These are phyloP conservation scores for Datura wrightii DNA, from an alignment of 257 asterid genomes.

Conservation along the genomic window DNA sequence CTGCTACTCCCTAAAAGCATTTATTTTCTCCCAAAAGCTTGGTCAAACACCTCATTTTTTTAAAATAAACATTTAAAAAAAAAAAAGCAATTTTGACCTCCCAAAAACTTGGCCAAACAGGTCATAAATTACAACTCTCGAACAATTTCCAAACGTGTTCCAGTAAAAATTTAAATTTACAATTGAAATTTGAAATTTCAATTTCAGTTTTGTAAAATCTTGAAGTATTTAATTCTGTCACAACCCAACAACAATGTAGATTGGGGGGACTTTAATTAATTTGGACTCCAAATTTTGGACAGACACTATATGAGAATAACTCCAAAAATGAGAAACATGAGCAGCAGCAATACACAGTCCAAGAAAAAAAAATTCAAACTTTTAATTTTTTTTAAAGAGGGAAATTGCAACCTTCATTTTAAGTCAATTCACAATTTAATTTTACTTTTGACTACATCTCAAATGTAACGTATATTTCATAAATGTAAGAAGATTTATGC, in stretches of 20 bases:
- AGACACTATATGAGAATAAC: neutral
- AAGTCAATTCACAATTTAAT: neutral
- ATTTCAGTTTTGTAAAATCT: neutral
- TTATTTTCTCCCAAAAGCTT: too few species aligned
- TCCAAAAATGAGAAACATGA: conserved; percentile 5
- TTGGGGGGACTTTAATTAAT: neutral
- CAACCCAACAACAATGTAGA: neutral
- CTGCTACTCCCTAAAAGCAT: too few species aligned
- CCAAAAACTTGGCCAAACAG: too few species aligned
- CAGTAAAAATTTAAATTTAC: too few species aligned
- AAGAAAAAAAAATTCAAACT: conserved; percentile 1
- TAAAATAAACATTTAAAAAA: too few species aligned
- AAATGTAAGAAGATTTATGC: neutral
- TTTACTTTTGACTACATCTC: neutral
- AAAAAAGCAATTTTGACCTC: too few species aligned
- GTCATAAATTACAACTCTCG: too few species aligned
- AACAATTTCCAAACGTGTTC: too few species aligned
- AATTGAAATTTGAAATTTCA: neutral
- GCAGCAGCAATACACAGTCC: neutral
- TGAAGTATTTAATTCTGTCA: neutral
- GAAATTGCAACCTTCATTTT: neutral
- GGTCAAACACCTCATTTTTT: too few species aligned
- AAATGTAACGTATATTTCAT: neutral
- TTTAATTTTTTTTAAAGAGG: neutral
- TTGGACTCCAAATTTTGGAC: neutral